Conservation (phyloP, 1,284 basidiomycete genomes). For the Sporisorium iseilematis-ciliati region DNA sequence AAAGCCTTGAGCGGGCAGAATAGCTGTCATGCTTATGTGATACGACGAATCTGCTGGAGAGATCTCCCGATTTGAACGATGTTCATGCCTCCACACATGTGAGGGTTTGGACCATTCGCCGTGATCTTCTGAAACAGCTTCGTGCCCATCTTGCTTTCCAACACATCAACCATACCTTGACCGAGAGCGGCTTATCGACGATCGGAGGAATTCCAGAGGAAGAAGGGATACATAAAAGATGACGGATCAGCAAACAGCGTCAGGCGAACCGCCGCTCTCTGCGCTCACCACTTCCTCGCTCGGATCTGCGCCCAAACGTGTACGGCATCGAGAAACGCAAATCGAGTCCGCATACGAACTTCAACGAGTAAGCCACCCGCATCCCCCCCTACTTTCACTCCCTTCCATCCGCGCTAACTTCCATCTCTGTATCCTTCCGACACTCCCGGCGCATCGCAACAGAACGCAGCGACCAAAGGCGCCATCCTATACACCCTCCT, state of each 20-base stretch:
- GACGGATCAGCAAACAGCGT: conserved; percentile 12
- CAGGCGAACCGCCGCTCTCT: conserved; percentile 31
- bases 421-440: not conserved
- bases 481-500: conserved; percentile 51
- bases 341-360: conserved; percentile 61
- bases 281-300: conserved; percentile 32
- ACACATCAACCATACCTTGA: not conserved
- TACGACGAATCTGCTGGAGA: not conserved
- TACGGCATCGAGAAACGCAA: conserved; percentile 58
- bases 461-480: conserved; percentile 61
- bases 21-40: conserved; percentile 26
- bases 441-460: too few relatives aligned
- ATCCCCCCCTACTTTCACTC: not conserved
- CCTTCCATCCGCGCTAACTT: not conserved
- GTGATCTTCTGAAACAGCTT: conserved; percentile 6
- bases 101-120: too few relatives aligned
- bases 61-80: not conserved
- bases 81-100: conserved; percentile 32
- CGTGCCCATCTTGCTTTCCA: too few relatives aligned
- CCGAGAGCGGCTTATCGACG: too few relatives aligned
- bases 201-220: too few relatives aligned
- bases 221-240: conserved; percentile 6
- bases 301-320: conserved; percentile 45
- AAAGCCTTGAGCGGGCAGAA: not conserved
- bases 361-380: conserved; percentile 48